phyloP scores from a whole-genome alignment of 2,329 filamentous ascomycete species.

The Exophiala phaeomuriformis region DNA sequence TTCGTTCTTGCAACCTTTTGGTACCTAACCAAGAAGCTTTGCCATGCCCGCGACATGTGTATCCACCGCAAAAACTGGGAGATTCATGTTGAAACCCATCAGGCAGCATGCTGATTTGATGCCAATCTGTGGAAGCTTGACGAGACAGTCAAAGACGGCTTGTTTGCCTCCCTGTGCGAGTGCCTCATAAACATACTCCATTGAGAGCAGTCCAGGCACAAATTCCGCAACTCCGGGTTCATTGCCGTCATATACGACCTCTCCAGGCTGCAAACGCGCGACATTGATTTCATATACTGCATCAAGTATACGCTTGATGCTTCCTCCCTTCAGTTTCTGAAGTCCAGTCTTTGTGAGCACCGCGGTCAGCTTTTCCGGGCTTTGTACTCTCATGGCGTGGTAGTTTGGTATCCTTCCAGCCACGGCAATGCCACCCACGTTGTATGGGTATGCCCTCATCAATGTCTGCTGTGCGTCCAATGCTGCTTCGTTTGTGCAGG shows the following conservation, averaged over 20 bases:
- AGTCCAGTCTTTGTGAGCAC: slow-evolving; percentile 17
- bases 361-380: slow-evolving; percentile 11
- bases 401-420: slow-evolving; percentile 25
- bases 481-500: slow-evolving; percentile 22
- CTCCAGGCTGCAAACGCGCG: slow-evolving; percentile 1
- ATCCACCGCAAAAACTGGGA: slow-evolving; percentile 58
- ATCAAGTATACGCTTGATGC: slow-evolving; percentile 17
- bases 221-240: slow-evolving; percentile 19
- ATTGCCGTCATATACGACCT: slow-evolving; percentile 12
- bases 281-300: slow-evolving; percentile 14
- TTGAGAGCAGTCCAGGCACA: slow-evolving; percentile 24
- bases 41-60: slow-evolving; percentile 59
- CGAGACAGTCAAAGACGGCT: slow-evolving; percentile 19
- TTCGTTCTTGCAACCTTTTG: slow-evolving; percentile 33
- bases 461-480: slow-evolving; percentile 20
- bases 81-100: slow-evolving; percentile 55
- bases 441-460: slow-evolving; percentile 21
- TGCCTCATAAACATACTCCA: slow-evolving; percentile 23
- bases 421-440: slow-evolving; percentile 16
- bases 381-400: slow-evolving; percentile 18
- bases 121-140: slow-evolving; percentile 48
- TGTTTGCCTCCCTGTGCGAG: slow-evolving; percentile 18
- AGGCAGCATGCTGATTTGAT: slow-evolving; percentile 59
- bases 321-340: slow-evolving; percentile 7
- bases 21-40: slow-evolving; percentile 57